Base-by-base conservation (phyloP, 306 rosid genomes). In the Herpetospermum pedunculosum region DNA sequence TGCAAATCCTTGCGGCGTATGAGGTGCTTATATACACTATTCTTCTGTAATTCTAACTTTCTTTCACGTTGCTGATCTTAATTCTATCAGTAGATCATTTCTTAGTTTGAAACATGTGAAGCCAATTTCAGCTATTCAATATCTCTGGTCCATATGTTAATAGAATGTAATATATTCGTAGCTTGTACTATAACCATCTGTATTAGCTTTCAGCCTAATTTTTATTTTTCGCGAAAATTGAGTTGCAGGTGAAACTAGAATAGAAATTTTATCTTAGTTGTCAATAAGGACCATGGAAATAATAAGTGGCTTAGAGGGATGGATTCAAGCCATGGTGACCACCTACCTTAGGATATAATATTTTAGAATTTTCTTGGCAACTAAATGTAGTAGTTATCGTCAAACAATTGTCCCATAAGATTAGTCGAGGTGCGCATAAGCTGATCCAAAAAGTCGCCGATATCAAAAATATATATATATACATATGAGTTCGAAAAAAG, bases 1-100 rank as follows among this genome's bases (percentile, higher is more conserved):
- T 93, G 60, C 94, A 85, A 89, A 90, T 90, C 54, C 94, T 90
- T 0, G 94, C 98, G 21, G 98, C 98, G 23, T 93, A 90, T n/a
- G 96, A 93, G 97, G 98, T 89, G 69, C 64, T 46, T 1, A 41
- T 1, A 41, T 19, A 18, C 29, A 38, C 19, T 16, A 40, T 30
- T 68, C 6, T 16, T n/a, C 70, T 54, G 37, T n/a, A 44, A 8
- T 77, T 23, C 3, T 26, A 48, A 43, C 35, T 55, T 13, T 29
- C 0, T 14, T 16, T 59, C 67, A 32, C 12, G 30, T 6, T 26
- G 34, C 12, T 29, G 38, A 26, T 59, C 2, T 29, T 1, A 59
- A 59, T 13, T 15, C 12, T 7, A 30, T 2, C 2, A 14, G 23
- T 15, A 29, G 6, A 10, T 23, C 34, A 6, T 25, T 55, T 55